Conservation (phyloP, 2,329 filamentous ascomycete genomes). For the Colletotrichum eremochloae region DNA sequence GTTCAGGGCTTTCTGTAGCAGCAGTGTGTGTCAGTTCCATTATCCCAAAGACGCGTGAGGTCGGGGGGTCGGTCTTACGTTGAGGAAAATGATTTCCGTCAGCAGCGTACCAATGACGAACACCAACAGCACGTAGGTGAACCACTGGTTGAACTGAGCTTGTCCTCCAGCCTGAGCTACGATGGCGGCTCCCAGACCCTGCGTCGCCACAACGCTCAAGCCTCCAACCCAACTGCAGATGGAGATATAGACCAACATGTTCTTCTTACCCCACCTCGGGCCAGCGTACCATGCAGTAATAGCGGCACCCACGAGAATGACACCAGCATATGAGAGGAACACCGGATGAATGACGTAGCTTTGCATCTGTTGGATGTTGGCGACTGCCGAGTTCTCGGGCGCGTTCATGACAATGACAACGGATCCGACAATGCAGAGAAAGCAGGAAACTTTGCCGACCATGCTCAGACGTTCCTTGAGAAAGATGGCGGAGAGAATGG, state of each 20-base stretch:
- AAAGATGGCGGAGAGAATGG: constrained; percentile 92
- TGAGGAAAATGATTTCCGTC: constrained; percentile 95
- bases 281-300: constrained; percentile 85
- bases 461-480: constrained; percentile 95
- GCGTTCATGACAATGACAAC: constrained; percentile 96
- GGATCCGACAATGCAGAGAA: constrained; percentile 93
- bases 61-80: constrained; percentile 74
- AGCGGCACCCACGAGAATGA: constrained; percentile 80
- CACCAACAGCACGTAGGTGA: constrained; percentile 89
- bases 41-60: background rate
- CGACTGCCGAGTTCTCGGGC: constrained; percentile 85
- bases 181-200: constrained; percentile 92
- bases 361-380: constrained; percentile 93
- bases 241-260: constrained; percentile 96
- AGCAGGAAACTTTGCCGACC: constrained; percentile 95
- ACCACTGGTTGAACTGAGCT: constrained; percentile 97
- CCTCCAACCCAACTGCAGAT: constrained; percentile 97
- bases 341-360: constrained; percentile 86
- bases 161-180: constrained; percentile 86
- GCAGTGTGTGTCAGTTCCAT: constrained; percentile 49
- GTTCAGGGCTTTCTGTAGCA: constrained; percentile 93
- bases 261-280: constrained; percentile 93
- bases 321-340: constrained; percentile 86
- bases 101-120: constrained; percentile 92
- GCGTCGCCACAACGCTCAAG: constrained; percentile 93